Evolutionary conservation across 768 basidiomycete genomes (phyloP), one percentile per base, ranked within the genome.

Genomic region (Pleurotus giganteus): DNA sequence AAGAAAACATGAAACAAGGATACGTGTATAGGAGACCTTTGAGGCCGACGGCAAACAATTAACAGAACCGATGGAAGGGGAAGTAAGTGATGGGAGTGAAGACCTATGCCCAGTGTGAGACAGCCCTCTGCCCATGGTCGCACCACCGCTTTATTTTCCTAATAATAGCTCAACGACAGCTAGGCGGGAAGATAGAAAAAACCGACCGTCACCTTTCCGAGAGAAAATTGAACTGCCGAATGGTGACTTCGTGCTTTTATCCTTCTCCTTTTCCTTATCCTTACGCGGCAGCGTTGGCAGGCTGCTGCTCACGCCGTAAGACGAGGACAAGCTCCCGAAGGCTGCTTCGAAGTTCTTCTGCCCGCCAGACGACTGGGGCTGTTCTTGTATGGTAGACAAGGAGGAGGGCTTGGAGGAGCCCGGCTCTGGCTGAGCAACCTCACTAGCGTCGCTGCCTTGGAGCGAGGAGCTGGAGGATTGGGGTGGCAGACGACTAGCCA

Each of bases 261-360:
- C n/a, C 21, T 51, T 37, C 34, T 37, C 32, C 11, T 37, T 51
- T n/a, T 51, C 23, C 32, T 51, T 51, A 9, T 36, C 49, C 34
- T 51, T 51, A 17, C 49, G 49, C 5, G 49, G 49, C 23, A 51
- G 23, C 13, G 49, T 51, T n/a, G 49, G 49, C 4, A 51, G 49
- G 17, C 32, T 21, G 32, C 34, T 51, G 32, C 31, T 24, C 4
- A 37, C 34, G 34, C 53, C 53, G 53, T 54, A 43, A 9, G 44
- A 46, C 13, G 29, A 46, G 4, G 53, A 54, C n/a, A 54, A 27
- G 5, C 42, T 54, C n/a, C 42, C 53, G 45, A 54, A 54, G 4
- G 53, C 53, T 29, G 53, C 28, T 26, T 53, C 44, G 15, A 34
- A 54, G 23, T 54, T 31, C 29, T 44, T 54, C 15, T 23, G 31